Evolutionary conservation across 768 basidiomycete species (phyloP), one percentile per base, ranked within the genome.

Genomic region (Suillus paluster): DNA sequence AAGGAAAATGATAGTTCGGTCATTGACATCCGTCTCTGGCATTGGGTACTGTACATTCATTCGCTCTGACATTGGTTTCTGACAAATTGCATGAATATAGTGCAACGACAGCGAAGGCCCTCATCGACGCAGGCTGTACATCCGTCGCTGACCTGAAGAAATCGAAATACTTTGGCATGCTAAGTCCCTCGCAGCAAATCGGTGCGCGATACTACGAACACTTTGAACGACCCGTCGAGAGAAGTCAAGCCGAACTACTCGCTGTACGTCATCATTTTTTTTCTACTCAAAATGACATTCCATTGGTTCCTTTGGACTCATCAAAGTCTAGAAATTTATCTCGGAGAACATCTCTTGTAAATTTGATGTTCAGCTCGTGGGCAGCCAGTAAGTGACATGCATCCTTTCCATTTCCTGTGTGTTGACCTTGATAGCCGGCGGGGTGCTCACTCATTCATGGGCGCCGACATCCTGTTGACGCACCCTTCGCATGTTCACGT

Each of bases 311-410:
- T n/a, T n/a, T n/a, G n/a, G n/a, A n/a, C 19, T 30, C 38, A 50
- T 54, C 15, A 23, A 1, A 33, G 23, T 15, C 53, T 62, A 89
- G 88, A 74, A 78, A 55, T 86, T 85, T 55, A 77, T 86, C 57
- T 76, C 73, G 36, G 75, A 81, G 17, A 78, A 77, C 60, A 63
- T 88, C 7, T 78, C 81, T 41, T 68, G 78, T 21, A 81, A 79
- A 49, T 85, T 81, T 64, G 83, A 86, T 61, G 64, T 84, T 19
- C 67, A 80, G 34, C 67, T 86, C n/a, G 79, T 78, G 0, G 88
- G 87, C 11, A 79, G 78, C 73, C 85, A 87, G 88, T 90, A 68
- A 70, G 88, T 73, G 5, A 23, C n/a, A 12, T n/a, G 38, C 12
- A 14, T 49, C 23, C 14, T 14, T 52, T 30, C 12, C 36, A 14